Percentiles rank a stretch among this genome's conserved stretches.
phyloP scores from a whole-genome alignment of 768 basidiomycete species.

The Zangia roseola region DNA sequence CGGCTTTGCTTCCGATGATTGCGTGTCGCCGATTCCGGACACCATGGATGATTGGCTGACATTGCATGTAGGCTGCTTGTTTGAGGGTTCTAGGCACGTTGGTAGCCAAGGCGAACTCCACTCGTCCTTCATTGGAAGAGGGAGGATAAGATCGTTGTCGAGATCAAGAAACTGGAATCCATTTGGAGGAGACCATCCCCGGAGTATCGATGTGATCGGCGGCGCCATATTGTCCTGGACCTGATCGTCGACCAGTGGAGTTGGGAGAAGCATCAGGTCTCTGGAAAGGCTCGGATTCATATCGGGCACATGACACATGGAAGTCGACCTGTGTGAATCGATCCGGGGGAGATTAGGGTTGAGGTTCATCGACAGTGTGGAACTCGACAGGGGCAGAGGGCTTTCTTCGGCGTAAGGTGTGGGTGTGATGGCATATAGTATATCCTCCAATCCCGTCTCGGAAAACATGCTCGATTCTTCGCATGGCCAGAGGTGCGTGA shows the following conservation, averaged over 20 bases:
- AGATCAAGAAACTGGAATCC: constrained; percentile 27
- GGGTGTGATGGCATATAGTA: constrained; percentile 13
- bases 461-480: constrained; percentile 8
- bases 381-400: neutral
- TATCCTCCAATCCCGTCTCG: constrained; percentile 18
- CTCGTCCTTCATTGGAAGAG: constrained; percentile 1
- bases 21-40: neutral
- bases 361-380: neutral
- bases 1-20: neutral
- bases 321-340: neutral
- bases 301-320: neutral
- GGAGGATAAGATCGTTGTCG: constrained; percentile 13
- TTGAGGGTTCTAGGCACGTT: neutral
- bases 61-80: neutral
- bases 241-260: neutral
- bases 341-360: neutral
- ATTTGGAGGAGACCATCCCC: constrained; percentile 27
- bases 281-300: neutral
- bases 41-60: neutral
- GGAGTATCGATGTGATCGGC: constrained; percentile 8
- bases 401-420: constrained; percentile 3
- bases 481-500: constrained; percentile 20
- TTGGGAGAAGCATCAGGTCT: neutral
- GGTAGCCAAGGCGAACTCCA: constrained; percentile 9
- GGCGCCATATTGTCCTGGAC: neutral